Conservation (phyloP, 768 basidiomycete genomes). For the Kockovaella imperatae region DNA sequence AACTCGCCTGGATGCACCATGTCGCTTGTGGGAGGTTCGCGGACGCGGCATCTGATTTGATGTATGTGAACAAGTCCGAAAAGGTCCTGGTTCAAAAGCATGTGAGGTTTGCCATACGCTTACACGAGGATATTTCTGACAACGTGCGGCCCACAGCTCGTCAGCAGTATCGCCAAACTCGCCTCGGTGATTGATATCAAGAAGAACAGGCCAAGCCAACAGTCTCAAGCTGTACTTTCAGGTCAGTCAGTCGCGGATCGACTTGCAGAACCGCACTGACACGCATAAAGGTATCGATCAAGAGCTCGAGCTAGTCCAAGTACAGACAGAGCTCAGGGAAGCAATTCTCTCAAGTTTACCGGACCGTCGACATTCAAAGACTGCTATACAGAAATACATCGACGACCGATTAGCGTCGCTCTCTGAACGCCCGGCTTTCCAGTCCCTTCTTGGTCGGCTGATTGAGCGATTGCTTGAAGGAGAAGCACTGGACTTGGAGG, state of each 20-base stretch:
- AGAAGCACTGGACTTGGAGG: slow-evolving; percentile 66
- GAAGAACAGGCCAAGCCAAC: slow-evolving; percentile 8
- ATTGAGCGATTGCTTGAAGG: slow-evolving; percentile 66
- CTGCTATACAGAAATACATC: slow-evolving; percentile 12
- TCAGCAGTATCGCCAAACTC: slow-evolving; percentile 86
- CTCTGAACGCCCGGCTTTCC: slow-evolving; percentile 51
- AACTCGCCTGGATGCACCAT: slow-evolving; percentile 73
- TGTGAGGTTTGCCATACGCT: slow-evolving; percentile 49
- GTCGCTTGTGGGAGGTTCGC: slow-evolving; percentile 62
- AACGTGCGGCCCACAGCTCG: slow-evolving; percentile 53
- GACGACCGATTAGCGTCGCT: slow-evolving; percentile 50
- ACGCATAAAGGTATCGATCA: slow-evolving; percentile 65
- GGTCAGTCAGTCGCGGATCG: not conserved
- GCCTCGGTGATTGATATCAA: slow-evolving; percentile 62
- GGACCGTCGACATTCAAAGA: not conserved
- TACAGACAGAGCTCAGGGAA: slow-evolving; percentile 63
- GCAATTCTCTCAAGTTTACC: slow-evolving; percentile 49
- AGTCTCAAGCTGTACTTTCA: slow-evolving; percentile 15
- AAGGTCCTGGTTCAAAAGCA: slow-evolving; percentile 63
- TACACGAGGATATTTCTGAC: not conserved
- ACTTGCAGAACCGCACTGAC: not conserved
- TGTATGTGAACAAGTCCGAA: slow-evolving; percentile 56
- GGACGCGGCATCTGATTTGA: slow-evolving; percentile 58
- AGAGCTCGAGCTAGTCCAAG: slow-evolving; percentile 74
- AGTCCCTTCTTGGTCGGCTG: slow-evolving; percentile 62